Conservation (phyloP, 176 grass and related monocot species). For the Microstegium vimineum region DNA sequence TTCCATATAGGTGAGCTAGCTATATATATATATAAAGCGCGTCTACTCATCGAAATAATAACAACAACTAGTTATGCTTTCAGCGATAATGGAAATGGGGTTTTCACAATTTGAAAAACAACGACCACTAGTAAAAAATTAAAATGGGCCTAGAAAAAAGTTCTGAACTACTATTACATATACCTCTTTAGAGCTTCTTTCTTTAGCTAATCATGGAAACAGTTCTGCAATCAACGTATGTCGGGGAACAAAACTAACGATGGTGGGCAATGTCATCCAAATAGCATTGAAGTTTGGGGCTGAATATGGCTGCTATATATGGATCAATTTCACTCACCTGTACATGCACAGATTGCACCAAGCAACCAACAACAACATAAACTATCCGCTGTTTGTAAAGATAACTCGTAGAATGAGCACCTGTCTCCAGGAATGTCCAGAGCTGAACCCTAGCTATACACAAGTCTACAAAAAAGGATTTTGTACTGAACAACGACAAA, state of each 20-base stretch:
- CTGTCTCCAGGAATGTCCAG: no score
- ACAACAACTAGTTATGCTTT: no score
- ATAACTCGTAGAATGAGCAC: background rate
- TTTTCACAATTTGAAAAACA: no score
- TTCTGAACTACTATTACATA: no score
- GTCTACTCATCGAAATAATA: no score
- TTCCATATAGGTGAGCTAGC: no score
- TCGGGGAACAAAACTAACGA: background rate
- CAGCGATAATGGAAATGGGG: no score
- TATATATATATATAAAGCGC: no score
- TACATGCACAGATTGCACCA: background rate
- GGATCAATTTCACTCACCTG: background rate
- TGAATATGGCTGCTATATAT: background rate
- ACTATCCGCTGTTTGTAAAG: background rate
- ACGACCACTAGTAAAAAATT: no score
- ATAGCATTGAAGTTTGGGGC: background rate
- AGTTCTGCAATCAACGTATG: background rate
- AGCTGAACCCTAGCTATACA: background rate
- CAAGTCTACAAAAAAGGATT: background rate
- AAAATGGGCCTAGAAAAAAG: no score
- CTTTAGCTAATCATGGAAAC: background rate
- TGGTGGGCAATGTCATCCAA: background rate
- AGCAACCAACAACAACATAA: background rate
- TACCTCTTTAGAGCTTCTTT: background rate
- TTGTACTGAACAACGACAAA: background rate